Evolutionary conservation across 805 yeast genomes (phyloP), one percentile per base, ranked within the genome.

Genomic region (Yamadazyma sp.): DNA sequence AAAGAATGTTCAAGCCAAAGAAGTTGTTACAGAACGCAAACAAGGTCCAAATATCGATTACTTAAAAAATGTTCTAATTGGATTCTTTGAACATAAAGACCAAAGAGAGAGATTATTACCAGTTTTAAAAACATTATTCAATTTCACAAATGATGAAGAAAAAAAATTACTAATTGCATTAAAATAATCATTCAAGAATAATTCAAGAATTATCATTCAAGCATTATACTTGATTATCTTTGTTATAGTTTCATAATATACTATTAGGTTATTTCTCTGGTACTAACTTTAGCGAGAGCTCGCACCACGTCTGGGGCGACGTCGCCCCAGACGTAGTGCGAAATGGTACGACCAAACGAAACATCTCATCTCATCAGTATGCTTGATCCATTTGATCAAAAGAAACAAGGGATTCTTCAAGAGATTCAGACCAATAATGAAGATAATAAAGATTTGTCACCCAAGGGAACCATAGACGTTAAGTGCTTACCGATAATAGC

Each of bases 51-150:
- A 46, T 31, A 69, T 82, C 14, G 86, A 94, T 9, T 91, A 91
- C 54, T 70, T 88, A 33, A 86, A 85, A 56, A 93, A 93, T 53
- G 96, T 91, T 2, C 58, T 91, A n/a, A 63, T 91, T 2, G 97
- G 97, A 2, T 93, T 84, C 55, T 60, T 93, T 36, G 96, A 89
- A 52, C 96, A 86, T 53, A 84, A 75, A 51, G 98, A 91, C n/a
- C 97, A 89, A 58, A 71, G 98, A 40, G 78, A 71, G 19, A 86
- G 81, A 55, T 69, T 91, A 27, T 63, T 93, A 21, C 97, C 98
- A 0, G 98, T 93, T 5, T 66, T 91, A 16, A 75, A 89, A 31
- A 79, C 86, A 45, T 58, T 91, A 33, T 70, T 91, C 40, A 77
- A 79, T 36, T 62, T 91, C 52, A 76, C 71, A 32, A 76, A 74